Evolutionary conservation across 306 rosid genomes (phyloP), one percentile per base, ranked within the genome.

Genomic region (Lathyrus aphaca): DNA sequence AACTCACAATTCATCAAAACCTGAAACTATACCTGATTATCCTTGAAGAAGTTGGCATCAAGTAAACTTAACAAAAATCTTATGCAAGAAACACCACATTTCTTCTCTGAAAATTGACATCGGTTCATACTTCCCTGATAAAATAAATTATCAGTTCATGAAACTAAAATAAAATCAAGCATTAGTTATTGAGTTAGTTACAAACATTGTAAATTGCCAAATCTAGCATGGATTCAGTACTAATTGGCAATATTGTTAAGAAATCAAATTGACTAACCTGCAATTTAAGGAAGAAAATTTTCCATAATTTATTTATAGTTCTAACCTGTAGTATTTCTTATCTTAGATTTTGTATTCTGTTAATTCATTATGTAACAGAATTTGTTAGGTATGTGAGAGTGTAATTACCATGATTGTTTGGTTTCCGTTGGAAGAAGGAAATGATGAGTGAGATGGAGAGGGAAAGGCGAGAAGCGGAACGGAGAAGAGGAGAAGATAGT

Each of bases 31-130:
- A 90, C 95, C 88, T 87, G 82, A 11, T 72, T 46, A 58, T 80
- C 72, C 10, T 69, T 68, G 85, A 89, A 87, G 78, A 89, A 87
- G 76, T 66, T 77, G 75, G 90, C 89, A 79, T 87, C 95, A 66
- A 89, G 76, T 61, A 85, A 72, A 60, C 77, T 72, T 30, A 92
- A 81, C 13, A 69, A 81, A 68, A 77, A n/a, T 72, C 80, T 74
- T 6, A 82, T 71, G 68, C 86, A 64, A n/a, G 86, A 75, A 67
- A 27, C 44, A 27, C 53, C 14, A 62, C 48, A 56, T 25, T 39
- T 74, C 58, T 23, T 66, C 23, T 57, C 44, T 70, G 73, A 60
- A 72, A 67, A 19, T 23, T 66, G 72, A 66, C 63, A 13, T 15
- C 77, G 76, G 3, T 53, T 83, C 58, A 74, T 82, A 74, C 82